Conservation (phyloP, 306 rosid genomes). For the Cicer cuneatum region DNA sequence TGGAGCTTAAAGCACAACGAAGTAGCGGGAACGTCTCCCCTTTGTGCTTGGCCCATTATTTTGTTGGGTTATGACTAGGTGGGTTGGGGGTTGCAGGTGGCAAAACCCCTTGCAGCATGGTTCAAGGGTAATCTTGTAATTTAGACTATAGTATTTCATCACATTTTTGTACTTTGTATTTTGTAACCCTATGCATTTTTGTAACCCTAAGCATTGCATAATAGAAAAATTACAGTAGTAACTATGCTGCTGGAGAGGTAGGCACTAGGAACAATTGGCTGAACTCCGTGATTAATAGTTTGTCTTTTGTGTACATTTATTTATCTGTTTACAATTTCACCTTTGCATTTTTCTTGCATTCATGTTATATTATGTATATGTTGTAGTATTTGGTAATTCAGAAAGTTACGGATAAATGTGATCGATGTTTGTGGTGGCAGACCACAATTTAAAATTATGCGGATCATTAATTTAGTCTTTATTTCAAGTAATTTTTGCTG, state of each 20-base stretch:
- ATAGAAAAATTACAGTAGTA: neutral
- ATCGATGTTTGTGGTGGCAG: neutral
- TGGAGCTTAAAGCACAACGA: neutral
- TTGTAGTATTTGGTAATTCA: neutral
- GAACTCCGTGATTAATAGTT: neutral
- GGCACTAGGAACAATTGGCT: neutral
- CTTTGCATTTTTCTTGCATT: constrained; percentile 10
- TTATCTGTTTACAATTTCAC: constrained; percentile 13
- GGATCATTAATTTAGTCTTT: neutral
- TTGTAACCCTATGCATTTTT: neutral
- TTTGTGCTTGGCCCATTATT: neutral
- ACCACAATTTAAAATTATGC: neutral
- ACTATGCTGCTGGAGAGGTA: too few species aligned
- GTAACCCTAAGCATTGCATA: neutral
- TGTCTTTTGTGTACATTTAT: neutral
- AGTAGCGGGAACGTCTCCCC: neutral
- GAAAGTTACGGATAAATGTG: neutral
- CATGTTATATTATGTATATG: constrained; percentile 1
- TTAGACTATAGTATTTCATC: neutral
- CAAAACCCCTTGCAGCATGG: too few species aligned
- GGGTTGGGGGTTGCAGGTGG: too few species aligned
- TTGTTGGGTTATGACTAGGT: neutral
- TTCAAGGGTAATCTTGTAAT: too few species aligned
- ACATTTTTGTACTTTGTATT: neutral
- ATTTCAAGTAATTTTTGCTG: constrained; percentile 7